Percentiles rank a stretch among this genome's conserved stretches.
Evolutionary conservation across 169 alveolate genomes (phyloP).

Genomic region (Theileria parva): DNA sequence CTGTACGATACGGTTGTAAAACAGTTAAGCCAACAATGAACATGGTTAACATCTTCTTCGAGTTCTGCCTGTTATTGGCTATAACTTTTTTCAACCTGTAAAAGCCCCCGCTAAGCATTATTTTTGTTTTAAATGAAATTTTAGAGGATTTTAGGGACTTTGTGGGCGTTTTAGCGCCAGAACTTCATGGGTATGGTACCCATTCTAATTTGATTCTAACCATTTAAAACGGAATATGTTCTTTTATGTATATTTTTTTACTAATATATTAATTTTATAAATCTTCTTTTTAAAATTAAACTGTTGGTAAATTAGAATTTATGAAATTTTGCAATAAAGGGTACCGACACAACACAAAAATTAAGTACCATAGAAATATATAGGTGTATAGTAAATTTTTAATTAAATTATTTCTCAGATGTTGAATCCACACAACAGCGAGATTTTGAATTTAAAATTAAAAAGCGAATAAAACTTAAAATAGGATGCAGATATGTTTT

Average conservation of each 20-base stretch:
- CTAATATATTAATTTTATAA: neutral
- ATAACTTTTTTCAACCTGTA: neutral
- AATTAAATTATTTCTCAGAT: conserved; percentile 3
- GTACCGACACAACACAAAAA: neutral
- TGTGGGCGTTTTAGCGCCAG: neutral
- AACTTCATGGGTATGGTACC: neutral
- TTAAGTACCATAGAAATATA: neutral
- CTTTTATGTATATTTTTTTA: neutral
- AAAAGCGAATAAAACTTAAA: neutral
- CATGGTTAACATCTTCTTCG: conserved; percentile 27
- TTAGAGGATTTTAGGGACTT: neutral
- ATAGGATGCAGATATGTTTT: neutral
- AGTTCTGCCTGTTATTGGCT: neutral
- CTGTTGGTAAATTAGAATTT: neutral
- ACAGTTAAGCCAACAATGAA: conserved; percentile 38
- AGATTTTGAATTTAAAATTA: neutral
- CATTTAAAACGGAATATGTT: neutral
- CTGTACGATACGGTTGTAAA: conserved; percentile 18
- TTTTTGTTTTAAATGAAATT: too few species aligned
- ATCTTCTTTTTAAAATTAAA: too few species aligned
- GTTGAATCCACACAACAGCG: conserved; percentile 7
- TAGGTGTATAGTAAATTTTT: neutral
- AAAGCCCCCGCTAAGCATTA: neutral
- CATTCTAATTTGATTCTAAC: neutral
- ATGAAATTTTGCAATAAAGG: neutral